Base-by-base conservation (phyloP, 108 stramenopile genomes). In the Schizochytrium sp. region DNA sequence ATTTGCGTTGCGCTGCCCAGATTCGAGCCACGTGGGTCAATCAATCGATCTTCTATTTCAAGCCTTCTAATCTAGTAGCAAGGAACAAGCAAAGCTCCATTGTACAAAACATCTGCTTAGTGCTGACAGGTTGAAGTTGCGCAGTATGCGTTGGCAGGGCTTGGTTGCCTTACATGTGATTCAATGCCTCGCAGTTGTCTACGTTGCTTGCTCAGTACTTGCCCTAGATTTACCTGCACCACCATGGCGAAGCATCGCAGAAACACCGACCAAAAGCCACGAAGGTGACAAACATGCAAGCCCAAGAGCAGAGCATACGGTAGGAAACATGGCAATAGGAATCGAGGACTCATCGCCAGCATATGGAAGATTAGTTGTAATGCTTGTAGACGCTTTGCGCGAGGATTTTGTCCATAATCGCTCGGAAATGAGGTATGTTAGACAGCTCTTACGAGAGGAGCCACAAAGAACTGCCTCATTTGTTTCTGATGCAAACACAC, bases 351-450 rank as follows among this genome's bases (percentile, higher is more conserved):
- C 28, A 28, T 28, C 5, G 41, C 10, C 72, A 83, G 76, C 53
- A 38, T 83, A 83, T 40, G 76, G 76, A 40, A 46, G 76, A 28
- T 53, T 83, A n/a, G 76, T 83, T 0, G 13, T 83, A 47, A 83
- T 83, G 76, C 45, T 83, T 10, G 76, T 83, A 53, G 76, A 83
- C 76, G 76, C 76, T 2, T n/a, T 83, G 47, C 76, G 76, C 10
- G 76, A 83, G 3, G 76, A 83, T 40, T 83, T 83, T 83, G 76
- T 83, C 28, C 47, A 49, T 10, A 53, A 83, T 13, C 10, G 76
- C 38, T 38, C 47, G 5, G 76, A 83, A 38, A 83, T 83, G 76
- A 47, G 76, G 50, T 83, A 19, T 42, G 76, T 83, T 10, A 17
- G 76, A 53, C 53, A 49, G 47, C 45, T 83, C 50, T 5, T 55